Percentiles rank a stretch among this genome's conserved stretches.
These are phyloP conservation scores for Alternaria tenuissima DNA, from an alignment of 2,329 filamentous ascomycete genomes.

Conservation along the genomic window DNA sequence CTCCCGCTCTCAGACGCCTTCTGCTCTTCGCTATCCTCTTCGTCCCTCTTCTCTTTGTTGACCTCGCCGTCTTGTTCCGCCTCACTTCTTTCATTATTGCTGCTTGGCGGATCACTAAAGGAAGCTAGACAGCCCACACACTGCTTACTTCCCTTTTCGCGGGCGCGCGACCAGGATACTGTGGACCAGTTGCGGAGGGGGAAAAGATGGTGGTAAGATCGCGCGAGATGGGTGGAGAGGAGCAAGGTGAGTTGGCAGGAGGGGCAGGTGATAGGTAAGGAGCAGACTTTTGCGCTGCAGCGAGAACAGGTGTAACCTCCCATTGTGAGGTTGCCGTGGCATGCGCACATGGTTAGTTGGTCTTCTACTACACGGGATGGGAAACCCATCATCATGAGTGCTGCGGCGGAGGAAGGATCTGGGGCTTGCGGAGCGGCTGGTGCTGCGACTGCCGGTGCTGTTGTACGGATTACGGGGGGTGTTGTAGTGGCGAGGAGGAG, in stretches of 20 bases:
- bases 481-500: constrained; percentile 89
- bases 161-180: constrained; percentile 81
- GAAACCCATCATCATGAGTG: constrained; percentile 96
- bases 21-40: constrained; percentile 47
- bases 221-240: constrained; percentile 72
- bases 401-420: constrained; percentile 53
- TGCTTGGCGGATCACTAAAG: constrained; percentile 65
- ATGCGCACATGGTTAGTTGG: constrained; percentile 81
- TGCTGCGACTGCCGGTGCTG: constrained; percentile 38
- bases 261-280: constrained; percentile 88
- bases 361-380: constrained; percentile 83
- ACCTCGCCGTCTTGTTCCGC: constrained; percentile 21
- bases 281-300: constrained; percentile 88
- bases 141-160: constrained; percentile 55
- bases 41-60: constrained; percentile 27
- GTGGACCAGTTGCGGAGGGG: constrained; percentile 84
- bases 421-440: constrained; percentile 38
- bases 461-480: constrained; percentile 80
- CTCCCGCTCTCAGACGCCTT: constrained; percentile 79
- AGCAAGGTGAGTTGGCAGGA: constrained; percentile 92
- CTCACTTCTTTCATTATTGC: constrained; percentile 15
- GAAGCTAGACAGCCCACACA: constrained; percentile 81
- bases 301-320: constrained; percentile 92
- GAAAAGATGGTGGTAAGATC: constrained; percentile 52
- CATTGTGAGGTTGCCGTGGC: constrained; percentile 80